Conservation (phyloP, 2,329 filamentous ascomycete species). For the Colletotrichum ledebouriae region DNA sequence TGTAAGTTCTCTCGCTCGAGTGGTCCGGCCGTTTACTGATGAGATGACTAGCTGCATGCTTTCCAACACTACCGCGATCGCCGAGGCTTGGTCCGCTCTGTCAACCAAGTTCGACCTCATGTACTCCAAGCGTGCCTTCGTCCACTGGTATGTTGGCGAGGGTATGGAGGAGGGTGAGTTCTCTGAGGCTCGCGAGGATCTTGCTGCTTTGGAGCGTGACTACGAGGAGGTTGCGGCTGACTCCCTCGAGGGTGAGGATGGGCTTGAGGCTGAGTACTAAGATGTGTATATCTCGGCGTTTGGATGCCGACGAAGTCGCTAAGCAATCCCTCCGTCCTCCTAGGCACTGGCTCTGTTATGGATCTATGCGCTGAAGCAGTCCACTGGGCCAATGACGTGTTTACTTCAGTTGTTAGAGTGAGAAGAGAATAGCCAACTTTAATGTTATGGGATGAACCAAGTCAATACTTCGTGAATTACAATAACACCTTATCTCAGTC, state of each 20-base stretch:
- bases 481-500: neutral
- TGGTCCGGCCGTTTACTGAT: neutral
- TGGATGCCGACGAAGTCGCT: constrained; percentile 38
- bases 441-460: constrained; percentile 39
- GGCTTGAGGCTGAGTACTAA: constrained; percentile 92
- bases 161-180: constrained; percentile 99
- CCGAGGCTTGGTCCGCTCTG: constrained; percentile 96
- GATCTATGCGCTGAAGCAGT: constrained; percentile 24
- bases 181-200: constrained; percentile 97
- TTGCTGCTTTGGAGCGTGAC: constrained; percentile 97
- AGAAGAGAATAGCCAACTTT: constrained; percentile 43
- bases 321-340: constrained; percentile 25
- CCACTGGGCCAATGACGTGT: constrained; percentile 32
- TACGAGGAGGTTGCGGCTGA: constrained; percentile 99
- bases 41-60: constrained; percentile 84
- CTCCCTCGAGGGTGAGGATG: constrained; percentile 89
- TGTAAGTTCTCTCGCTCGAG: constrained; percentile 73
- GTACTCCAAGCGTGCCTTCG: constrained; percentile 99
- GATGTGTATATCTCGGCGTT: constrained; percentile 41
- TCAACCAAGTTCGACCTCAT: constrained; percentile 99
- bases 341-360: constrained; percentile 26
- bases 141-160: constrained; percentile 99
- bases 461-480: neutral
- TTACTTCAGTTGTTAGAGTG: constrained; percentile 42
- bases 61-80: constrained; percentile 98